phyloP scores from a whole-genome alignment of 768 basidiomycete species.

The Rickenella mellea region DNA sequence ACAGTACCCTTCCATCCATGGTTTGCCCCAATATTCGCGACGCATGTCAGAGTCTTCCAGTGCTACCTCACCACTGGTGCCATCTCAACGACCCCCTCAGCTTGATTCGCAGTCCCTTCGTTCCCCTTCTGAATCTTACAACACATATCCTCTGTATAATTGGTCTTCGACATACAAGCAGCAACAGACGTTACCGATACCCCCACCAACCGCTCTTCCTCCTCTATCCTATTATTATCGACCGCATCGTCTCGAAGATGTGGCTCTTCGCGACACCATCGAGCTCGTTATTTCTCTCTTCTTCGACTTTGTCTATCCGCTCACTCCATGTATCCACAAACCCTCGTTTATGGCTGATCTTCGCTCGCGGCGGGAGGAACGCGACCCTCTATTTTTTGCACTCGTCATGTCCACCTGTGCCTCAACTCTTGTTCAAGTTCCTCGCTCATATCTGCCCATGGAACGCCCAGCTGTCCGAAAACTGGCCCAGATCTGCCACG shows the following conservation, averaged over 20 bases:
- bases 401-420: conserved; percentile 86
- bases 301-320: conserved; percentile 89
- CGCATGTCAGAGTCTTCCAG: conserved; percentile 5
- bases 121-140: conserved; percentile 43
- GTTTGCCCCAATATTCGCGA: conserved; percentile 20
- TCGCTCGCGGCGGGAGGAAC: conserved; percentile 68
- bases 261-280: conserved; percentile 75
- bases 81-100: conserved; percentile 22
- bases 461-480: conserved; percentile 77
- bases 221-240: conserved; percentile 69
- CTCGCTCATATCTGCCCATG: conserved; percentile 82
- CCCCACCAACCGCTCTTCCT: conserved; percentile 31
- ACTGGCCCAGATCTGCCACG: conserved; percentile 67
- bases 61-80: conserved; percentile 3
- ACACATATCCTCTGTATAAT: conserved; percentile 56
- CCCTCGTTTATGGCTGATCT: conserved; percentile 91
- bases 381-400: conserved; percentile 84
- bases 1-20: conserved; percentile 37
- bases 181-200: conserved; percentile 38
- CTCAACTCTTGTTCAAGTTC: conserved; percentile 81
- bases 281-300: conserved; percentile 78
- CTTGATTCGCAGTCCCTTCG: conserved; percentile 24
- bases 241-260: conserved; percentile 70
- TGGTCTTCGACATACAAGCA: conserved; percentile 56
- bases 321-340: conserved; percentile 86